A percentile compares a stretch with the other conserved stretches of the same genome.
phyloP scores from a whole-genome alignment of 371 early-diverging fungal genomes.

The Apophysomyces variabilis region DNA sequence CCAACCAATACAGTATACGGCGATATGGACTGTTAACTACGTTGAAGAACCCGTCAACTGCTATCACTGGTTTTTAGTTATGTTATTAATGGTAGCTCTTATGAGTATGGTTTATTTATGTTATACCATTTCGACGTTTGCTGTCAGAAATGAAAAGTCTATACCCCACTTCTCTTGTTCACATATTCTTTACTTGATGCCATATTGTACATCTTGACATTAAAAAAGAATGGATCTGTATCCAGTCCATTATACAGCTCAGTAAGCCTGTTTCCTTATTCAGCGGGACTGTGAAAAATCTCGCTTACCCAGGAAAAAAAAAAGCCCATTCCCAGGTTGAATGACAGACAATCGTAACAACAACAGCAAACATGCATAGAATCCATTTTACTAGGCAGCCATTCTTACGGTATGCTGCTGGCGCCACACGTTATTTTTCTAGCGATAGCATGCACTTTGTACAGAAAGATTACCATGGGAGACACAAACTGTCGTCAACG shows the following conservation, averaged over 20 bases:
- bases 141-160: slow-evolving; percentile 1
- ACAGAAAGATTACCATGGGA: slow-evolving; percentile 32
- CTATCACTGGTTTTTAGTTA: not conserved
- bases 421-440: not conserved
- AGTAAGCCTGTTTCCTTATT: not conserved
- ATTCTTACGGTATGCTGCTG: not conserved
- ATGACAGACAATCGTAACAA: not conserved
- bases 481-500: slow-evolving; percentile 46
- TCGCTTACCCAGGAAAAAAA: not conserved
- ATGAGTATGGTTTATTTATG: slow-evolving; percentile 3
- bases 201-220: not conserved
- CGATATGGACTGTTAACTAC: not conserved
- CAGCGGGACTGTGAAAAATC: slow-evolving; percentile 1
- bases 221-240: not conserved
- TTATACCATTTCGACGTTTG: not conserved
- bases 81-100: not conserved
- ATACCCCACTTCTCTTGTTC: not conserved
- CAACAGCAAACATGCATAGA: too few relatives aligned
- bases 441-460: not conserved
- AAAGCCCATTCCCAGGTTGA: not conserved
- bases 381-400: too few relatives aligned
- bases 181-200: not conserved
- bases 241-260: too few relatives aligned
- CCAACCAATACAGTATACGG: not conserved
- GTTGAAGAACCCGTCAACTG: not conserved